Percentiles rank a stretch among this genome's conserved stretches.
Conservation (phyloP, 106 monocot species). For the Dendrobium huoshanense region DNA sequence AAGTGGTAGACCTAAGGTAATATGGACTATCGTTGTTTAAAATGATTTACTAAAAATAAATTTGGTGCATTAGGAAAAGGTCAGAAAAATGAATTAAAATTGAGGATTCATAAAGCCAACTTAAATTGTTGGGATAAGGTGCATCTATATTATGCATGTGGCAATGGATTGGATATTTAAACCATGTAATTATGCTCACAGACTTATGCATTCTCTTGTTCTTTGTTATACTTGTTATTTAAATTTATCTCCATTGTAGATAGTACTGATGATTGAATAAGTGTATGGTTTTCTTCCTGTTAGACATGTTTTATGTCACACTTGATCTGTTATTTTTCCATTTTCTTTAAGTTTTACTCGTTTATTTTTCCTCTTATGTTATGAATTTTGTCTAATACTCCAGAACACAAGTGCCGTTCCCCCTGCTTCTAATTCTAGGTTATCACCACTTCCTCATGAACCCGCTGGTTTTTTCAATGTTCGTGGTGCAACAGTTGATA, state of each 20-base stretch:
- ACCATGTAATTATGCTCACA: not conserved
- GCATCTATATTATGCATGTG: not conserved
- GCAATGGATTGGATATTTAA: not conserved
- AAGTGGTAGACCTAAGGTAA: too few relatives aligned
- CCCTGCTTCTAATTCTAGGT: conserved; percentile 38
- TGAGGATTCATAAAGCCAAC: too few relatives aligned
- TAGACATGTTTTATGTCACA: not conserved
- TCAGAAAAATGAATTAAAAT: too few relatives aligned
- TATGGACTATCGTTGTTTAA: too few relatives aligned
- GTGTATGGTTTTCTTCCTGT: not conserved
- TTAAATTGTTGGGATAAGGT: not conserved
- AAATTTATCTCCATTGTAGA: not conserved
- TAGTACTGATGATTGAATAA: not conserved
- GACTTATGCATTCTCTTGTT: not conserved
- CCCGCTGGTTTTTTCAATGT: conserved; percentile 47
- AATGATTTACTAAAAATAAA: too few relatives aligned
- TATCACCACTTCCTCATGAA: conserved; percentile 55
- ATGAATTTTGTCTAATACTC: not conserved
- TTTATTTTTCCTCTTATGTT: not conserved
- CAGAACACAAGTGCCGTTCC: conserved; percentile 32
- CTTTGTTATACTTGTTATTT: not conserved
- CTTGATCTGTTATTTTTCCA: not conserved
- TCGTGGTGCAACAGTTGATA: conserved; percentile 30
- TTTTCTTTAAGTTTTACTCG: not conserved
- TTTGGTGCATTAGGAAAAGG: too few relatives aligned